phyloP scores from a whole-genome alignment of 2,329 filamentous ascomycete species.

The Pyricularia sp. region DNA sequence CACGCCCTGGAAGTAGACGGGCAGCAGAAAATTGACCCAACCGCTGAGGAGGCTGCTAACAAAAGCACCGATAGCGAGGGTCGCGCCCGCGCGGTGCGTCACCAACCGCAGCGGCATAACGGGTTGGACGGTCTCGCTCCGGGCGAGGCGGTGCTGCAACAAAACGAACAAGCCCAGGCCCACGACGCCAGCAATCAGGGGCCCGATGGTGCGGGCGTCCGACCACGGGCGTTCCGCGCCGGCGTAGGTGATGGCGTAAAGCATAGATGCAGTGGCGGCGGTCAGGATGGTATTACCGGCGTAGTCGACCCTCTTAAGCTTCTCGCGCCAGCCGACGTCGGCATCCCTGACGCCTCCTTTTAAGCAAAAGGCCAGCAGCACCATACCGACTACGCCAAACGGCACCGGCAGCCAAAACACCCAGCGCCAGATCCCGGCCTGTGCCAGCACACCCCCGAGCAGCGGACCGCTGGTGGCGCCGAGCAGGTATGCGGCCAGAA shows the following conservation, averaged over 20 bases:
- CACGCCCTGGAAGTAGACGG: conserved; percentile 34
- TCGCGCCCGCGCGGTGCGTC: conserved; percentile 23
- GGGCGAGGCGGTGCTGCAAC: conserved; percentile 3
- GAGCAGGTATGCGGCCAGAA: conserved; percentile 7
- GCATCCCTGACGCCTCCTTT: conserved; percentile 12
- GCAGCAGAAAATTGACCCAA: conserved; percentile 25
- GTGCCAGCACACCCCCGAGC: conserved; percentile 15
- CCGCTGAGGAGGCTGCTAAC: conserved; percentile 19
- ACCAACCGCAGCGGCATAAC: conserved; percentile 32
- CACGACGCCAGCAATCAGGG: conserved; percentile 30
- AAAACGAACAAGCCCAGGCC: conserved; percentile 25
- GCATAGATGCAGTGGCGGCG: conserved; percentile 24
- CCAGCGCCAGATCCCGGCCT: conserved; percentile 18
- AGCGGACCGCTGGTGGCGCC: conserved; percentile 15
- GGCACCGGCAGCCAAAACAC: conserved; percentile 36
- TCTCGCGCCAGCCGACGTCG: conserved; percentile 14
- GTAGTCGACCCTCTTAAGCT: conserved; percentile 22
- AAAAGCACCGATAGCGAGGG: conserved; percentile 23
- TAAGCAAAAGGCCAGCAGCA: background rate
- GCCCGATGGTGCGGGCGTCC: conserved; percentile 25
- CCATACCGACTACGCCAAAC: background rate
- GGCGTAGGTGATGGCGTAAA: conserved; percentile 34
- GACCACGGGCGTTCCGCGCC: conserved; percentile 33
- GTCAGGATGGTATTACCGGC: conserved; percentile 33
- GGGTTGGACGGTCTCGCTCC: conserved; percentile 7